Conservation (phyloP, 2,329 filamentous ascomycete genomes). For the Monilinia laxa region DNA sequence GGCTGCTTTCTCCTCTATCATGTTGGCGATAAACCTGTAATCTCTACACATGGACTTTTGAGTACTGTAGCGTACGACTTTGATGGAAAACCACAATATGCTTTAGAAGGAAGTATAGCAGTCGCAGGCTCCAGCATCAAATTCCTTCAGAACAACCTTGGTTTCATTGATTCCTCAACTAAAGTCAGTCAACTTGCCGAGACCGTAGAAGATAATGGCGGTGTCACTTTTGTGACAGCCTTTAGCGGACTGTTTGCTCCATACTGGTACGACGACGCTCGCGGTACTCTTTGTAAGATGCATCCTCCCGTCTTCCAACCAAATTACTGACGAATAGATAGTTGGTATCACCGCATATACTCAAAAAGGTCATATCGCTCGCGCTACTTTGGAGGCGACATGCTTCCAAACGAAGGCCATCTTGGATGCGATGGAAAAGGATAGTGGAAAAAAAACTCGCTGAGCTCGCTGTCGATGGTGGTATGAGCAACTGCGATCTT, state of each 20-base stretch:
- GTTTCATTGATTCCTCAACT: conserved; percentile 59
- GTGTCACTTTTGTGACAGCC: conserved; percentile 68
- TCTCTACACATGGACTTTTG: conserved; percentile 73
- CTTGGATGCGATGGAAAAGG: conserved; percentile 69
- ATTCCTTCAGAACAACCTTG: conserved; percentile 66
- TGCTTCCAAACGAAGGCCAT: conserved; percentile 76
- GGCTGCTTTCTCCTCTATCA: conserved; percentile 85
- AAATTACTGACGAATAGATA: conserved; percentile 33
- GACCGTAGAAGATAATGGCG: conserved; percentile 65
- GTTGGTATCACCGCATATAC: conserved; percentile 70
- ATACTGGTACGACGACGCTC: conserved; percentile 74
- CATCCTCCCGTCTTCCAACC: neutral
- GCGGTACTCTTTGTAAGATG: conserved; percentile 63
- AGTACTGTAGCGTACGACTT: conserved; percentile 79
- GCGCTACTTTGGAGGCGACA: conserved; percentile 69
- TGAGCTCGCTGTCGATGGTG: conserved; percentile 67
- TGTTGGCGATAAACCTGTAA: conserved; percentile 74
- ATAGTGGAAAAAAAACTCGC: conserved; percentile 65
- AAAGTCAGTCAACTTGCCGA: conserved; percentile 65
- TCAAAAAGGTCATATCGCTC: conserved; percentile 67
- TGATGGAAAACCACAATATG: conserved; percentile 68
- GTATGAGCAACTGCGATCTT: conserved; percentile 70
- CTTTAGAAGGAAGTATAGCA: conserved; percentile 74
- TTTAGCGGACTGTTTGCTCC: conserved; percentile 73
- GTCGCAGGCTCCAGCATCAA: conserved; percentile 76